Conservation (phyloP, 2,329 filamentous ascomycete genomes). For the Plenodomus tracheiphilus region DNA sequence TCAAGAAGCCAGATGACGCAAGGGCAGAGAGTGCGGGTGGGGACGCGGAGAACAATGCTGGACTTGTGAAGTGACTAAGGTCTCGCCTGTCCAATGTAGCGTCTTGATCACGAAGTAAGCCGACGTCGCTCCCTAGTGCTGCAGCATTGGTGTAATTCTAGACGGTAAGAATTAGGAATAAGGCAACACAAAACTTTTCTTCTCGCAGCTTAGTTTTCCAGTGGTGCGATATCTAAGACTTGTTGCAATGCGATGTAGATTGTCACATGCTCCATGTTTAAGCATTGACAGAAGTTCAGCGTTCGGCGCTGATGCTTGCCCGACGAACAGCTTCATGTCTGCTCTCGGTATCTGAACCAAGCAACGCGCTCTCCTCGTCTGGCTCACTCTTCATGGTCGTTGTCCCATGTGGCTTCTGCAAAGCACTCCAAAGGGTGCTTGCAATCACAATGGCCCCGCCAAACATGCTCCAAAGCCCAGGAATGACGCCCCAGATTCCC, state of each 20-base stretch:
- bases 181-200: no score
- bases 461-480: conserved; percentile 12
- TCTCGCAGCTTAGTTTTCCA: no score
- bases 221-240: no score
- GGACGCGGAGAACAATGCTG: neutral
- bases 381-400: conserved; percentile 1
- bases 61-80: neutral
- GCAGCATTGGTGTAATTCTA: no score
- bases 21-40: neutral
- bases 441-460: conserved; percentile 10
- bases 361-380: conserved; percentile 12
- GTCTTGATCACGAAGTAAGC: no score
- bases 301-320: conserved; percentile 3
- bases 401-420: conserved; percentile 8
- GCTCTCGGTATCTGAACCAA: conserved; percentile 1
- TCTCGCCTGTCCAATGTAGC: no score
- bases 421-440: conserved; percentile 10
- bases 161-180: no score
- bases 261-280: no score
- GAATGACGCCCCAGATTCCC: conserved; percentile 51
- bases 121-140: no score
- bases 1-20: conserved; percentile 33
- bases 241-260: no score
- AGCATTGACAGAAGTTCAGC: neutral
- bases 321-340: conserved; percentile 1